Percentiles rank a stretch among this genome's conserved stretches.
Evolutionary conservation across 2,329 filamentous ascomycete species (phyloP).

Genomic region (Sporothrix humicola): DNA sequence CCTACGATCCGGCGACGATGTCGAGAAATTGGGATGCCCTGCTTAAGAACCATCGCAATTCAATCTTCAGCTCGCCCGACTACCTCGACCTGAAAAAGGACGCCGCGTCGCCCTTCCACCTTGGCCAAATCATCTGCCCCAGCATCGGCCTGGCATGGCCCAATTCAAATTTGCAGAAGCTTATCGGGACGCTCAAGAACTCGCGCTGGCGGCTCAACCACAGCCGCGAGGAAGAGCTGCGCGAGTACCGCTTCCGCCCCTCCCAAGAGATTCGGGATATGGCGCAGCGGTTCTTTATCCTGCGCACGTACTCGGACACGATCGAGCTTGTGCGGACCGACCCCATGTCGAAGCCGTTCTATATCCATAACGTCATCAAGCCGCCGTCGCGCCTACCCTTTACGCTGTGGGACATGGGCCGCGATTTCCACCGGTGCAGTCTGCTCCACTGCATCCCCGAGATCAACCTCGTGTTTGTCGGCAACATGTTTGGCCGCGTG

Average conservation of each 20-base stretch:
- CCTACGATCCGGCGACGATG: conserved; percentile 4
- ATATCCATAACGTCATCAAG: conserved; percentile 43
- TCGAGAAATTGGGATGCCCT: conserved; percentile 25
- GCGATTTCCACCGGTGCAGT: conserved; percentile 56
- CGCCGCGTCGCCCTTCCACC: neutral
- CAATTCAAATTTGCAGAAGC: neutral
- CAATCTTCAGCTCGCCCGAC: neutral
- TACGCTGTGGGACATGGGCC: conserved; percentile 44
- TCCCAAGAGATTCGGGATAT: conserved; percentile 33
- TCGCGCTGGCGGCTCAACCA: conserved; percentile 20
- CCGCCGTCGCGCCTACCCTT: conserved; percentile 41
- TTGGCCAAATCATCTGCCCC: conserved; percentile 35
- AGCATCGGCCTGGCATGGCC: conserved; percentile 31
- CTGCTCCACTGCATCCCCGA: conserved; percentile 70
- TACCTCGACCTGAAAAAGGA: neutral
- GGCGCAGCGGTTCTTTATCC: conserved; percentile 43
- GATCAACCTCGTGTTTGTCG: conserved; percentile 71
- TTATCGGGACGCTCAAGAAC: conserved; percentile 23
- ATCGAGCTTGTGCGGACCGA: conserved; percentile 54
- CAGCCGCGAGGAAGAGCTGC: conserved; percentile 1
- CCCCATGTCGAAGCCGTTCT: conserved; percentile 29
- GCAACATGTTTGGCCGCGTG: conserved; percentile 69
- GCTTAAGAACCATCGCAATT: neutral
- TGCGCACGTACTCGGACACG: conserved; percentile 58
- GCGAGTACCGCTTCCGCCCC: conserved; percentile 19